Conservation (phyloP, 2,329 filamentous ascomycete genomes). For the Cadophora luteo-olivacea region DNA sequence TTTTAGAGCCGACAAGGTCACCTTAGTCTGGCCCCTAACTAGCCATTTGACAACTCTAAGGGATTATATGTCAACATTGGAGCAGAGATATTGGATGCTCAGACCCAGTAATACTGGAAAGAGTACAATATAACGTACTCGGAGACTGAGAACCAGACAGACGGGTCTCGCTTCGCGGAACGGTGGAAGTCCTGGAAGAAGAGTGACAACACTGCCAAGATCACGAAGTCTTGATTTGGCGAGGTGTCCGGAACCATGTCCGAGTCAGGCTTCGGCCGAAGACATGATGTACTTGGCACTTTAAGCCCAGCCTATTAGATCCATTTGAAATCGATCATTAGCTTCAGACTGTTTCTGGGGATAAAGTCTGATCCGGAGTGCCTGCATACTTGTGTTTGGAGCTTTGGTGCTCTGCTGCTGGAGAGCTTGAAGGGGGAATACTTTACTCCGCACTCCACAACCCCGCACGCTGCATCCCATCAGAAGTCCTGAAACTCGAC, state of each 20-base stretch:
- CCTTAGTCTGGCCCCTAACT: too few relatives aligned
- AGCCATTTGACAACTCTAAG: background rate
- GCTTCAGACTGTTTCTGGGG: background rate
- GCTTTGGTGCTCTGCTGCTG: background rate
- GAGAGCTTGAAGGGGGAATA: background rate
- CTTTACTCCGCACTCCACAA: slow-evolving; percentile 16
- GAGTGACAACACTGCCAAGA: slow-evolving; percentile 1
- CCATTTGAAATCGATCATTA: background rate
- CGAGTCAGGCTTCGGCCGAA: background rate
- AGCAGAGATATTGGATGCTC: background rate
- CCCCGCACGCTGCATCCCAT: slow-evolving; percentile 1
- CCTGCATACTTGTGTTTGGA: background rate
- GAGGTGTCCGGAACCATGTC: background rate
- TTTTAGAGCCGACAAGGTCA: too few relatives aligned
- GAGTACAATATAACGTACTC: too few relatives aligned
- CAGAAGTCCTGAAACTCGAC: background rate
- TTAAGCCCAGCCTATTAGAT: background rate
- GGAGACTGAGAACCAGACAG: background rate
- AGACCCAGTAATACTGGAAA: background rate
- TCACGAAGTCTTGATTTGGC: background rate
- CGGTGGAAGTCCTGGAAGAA: background rate
- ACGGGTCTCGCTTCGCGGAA: background rate
- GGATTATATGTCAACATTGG: background rate
- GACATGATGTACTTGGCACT: background rate
- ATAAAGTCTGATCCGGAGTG: slow-evolving; percentile 8